Base-by-base conservation (phyloP, 805 yeast species). In the Metschnikowia picachoensis region DNA sequence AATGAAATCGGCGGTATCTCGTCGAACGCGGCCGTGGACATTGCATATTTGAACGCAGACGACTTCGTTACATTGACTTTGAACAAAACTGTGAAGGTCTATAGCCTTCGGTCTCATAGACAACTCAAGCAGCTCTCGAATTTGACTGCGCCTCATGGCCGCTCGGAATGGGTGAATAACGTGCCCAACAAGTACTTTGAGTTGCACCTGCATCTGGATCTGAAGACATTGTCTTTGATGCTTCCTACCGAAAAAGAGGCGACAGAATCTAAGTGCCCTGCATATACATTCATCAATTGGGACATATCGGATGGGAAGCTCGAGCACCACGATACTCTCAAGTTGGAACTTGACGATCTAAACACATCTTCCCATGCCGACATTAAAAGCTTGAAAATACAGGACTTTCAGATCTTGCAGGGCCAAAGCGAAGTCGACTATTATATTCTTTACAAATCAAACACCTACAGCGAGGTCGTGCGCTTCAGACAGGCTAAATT, bases 361-460 rank as follows among this genome's bases (percentile, higher is more conserved):
- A 12, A n/a, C 9, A 36, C 17, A n/a, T 15, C 43, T 4, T 28
- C 13, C 4, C 28, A 14, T 12, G 32, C 15, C 14, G 50, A 47
- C 11, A 13, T 35, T n/a, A 43, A 43, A 17, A 36, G 34, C 8
- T 42, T 52, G 36, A 53, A 27, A 29, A 41, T 48, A 11, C 58
- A 54, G 37, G 58, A 54, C 30, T 54, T 50, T 34, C 48, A 46
- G 10, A 43, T 50, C 8, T 17, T 35, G 8, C 37, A 35, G 14
- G n/a, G 30, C 7, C 41, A 33, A 13, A 32, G 29, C 13, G 17
- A 33, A 6, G 33, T 50, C 16, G 39, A 35, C 14, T 72, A 70
- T 51, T 59, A 64, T 46, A 53, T 77, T 25, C 64, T 83, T 30
- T 82, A 87, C 87, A 84, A 83, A 57, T 79, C 86, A 52, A 83